Conservation (phyloP, 331 rosid genomes). For the Erythrophleum ivorense region DNA sequence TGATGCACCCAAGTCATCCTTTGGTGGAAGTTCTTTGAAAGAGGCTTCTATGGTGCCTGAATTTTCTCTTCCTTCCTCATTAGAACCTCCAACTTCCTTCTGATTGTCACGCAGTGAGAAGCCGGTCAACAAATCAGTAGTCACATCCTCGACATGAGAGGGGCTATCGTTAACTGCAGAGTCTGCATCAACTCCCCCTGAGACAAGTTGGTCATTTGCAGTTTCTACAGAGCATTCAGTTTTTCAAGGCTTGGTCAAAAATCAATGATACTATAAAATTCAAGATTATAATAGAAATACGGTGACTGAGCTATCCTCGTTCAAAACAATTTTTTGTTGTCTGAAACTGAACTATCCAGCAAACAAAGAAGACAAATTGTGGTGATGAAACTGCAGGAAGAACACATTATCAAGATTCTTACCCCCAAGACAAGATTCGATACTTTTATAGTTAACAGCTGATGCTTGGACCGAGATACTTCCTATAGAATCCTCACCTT, state of each 20-base stretch:
- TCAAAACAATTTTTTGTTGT: background rate
- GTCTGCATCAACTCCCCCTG: conserved; percentile 39
- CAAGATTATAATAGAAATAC: background rate
- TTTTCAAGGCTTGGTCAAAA: conserved; percentile 20
- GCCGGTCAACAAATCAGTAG: conserved; percentile 39
- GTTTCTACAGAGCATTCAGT: conserved; percentile 21
- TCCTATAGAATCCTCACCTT: conserved; percentile 46
- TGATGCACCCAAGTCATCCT: conserved; percentile 38
- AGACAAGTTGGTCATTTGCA: conserved; percentile 47
- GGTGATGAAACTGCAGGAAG: conserved; percentile 1
- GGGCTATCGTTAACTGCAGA: conserved; percentile 30
- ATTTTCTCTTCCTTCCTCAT: conserved; percentile 36
- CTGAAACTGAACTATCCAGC: conserved; percentile 22
- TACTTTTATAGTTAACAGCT: conserved; percentile 55
- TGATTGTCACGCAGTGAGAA: conserved; percentile 21
- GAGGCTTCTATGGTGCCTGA: conserved; percentile 24
- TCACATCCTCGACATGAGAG: conserved; percentile 31
- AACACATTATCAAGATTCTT: conserved; percentile 34
- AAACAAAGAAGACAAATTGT: background rate
- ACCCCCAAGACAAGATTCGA: conserved; percentile 67
- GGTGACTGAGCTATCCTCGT: background rate
- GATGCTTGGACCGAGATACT: conserved; percentile 43
- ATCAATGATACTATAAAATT: background rate
- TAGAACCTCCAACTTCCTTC: conserved; percentile 30
- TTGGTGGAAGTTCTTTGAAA: conserved; percentile 32